phyloP scores from a whole-genome alignment of 345 rosid genomes.

The Reutealis trisperma region DNA sequence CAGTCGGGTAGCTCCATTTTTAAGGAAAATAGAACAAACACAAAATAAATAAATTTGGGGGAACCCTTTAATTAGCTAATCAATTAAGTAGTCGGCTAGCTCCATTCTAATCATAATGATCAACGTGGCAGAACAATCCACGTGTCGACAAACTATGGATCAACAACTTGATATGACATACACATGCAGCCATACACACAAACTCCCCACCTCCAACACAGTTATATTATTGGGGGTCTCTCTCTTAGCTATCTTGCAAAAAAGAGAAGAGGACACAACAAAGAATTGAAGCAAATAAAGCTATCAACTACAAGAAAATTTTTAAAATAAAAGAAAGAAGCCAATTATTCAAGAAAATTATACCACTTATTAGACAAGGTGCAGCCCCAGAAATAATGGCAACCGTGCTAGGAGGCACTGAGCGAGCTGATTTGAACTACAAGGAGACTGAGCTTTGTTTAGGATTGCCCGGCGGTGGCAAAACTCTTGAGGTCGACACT shows the following conservation, averaged over 20 bases:
- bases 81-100: conserved; percentile 12
- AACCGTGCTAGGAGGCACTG: conserved; percentile 23
- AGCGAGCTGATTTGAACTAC: conserved; percentile 40
- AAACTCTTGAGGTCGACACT: conserved; percentile 19
- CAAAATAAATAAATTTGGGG: too few relatives aligned
- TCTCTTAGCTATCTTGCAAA: conserved; percentile 19
- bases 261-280: conserved; percentile 14
- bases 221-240: conserved; percentile 40
- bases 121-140: conserved; percentile 33
- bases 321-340: not conserved
- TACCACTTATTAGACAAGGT: not conserved
- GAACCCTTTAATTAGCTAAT: not conserved
- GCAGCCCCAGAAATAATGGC: conserved; percentile 36
- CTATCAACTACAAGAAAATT: conserved; percentile 15
- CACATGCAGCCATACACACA: conserved; percentile 39
- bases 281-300: conserved; percentile 2
- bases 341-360: not conserved
- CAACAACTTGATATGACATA: conserved; percentile 32
- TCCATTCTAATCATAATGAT: conserved; percentile 11
- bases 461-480: conserved; percentile 58
- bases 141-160: conserved; percentile 29
- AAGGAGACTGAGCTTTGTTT: conserved; percentile 76
- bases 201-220: conserved; percentile 21
- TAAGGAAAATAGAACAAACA: too few relatives aligned
- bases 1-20: not conserved